A percentile compares a stretch with the other conserved stretches of the same genome.
phyloP scores from a whole-genome alignment of 306 rosid genomes.

The Mimosa pudica region DNA sequence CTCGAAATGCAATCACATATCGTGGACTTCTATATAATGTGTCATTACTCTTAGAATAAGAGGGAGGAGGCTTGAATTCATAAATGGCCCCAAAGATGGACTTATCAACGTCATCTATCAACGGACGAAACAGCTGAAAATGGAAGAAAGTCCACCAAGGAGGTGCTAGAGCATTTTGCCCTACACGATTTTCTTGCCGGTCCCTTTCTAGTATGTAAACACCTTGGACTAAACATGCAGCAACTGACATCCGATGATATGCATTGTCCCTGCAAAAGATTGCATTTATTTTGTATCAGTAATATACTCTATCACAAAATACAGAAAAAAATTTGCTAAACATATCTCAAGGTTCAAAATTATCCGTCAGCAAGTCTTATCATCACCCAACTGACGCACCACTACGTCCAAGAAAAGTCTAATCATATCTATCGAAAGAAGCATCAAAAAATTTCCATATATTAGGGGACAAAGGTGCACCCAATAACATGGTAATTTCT shows the following conservation, averaged over 20 bases:
- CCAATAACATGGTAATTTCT: no score
- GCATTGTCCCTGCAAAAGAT: slow-evolving; percentile 60
- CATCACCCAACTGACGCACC: slow-evolving; percentile 1
- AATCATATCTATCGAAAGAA: background rate
- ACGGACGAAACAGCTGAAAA: slow-evolving; percentile 62
- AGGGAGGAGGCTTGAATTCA: slow-evolving; percentile 78
- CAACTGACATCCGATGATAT: slow-evolving; percentile 72
- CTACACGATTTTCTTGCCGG: slow-evolving; percentile 68
- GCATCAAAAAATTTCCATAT: no score
- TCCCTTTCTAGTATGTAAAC: slow-evolving; percentile 82
- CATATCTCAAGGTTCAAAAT: slow-evolving; percentile 2
- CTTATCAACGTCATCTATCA: slow-evolving; percentile 75
- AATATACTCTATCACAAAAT: slow-evolving; percentile 26
- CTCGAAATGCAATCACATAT: slow-evolving; percentile 80
- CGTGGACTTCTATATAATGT: slow-evolving; percentile 59
- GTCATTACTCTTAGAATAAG: slow-evolving; percentile 38
- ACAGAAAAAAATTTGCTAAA: background rate
- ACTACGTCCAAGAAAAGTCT: slow-evolving; percentile 9
- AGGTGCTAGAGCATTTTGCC: slow-evolving; percentile 65
- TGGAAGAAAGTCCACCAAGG: slow-evolving; percentile 93
- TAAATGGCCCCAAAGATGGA: slow-evolving; percentile 86
- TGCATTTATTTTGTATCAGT: slow-evolving; percentile 6
- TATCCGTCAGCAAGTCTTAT: slow-evolving; percentile 13
- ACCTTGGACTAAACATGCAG: slow-evolving; percentile 92
- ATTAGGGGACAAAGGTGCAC: background rate